A percentile compares a stretch with the other conserved stretches of the same genome.
These are phyloP conservation scores for Citropsis articulata DNA, from an alignment of 345 rosid species.

Conservation along the genomic window DNA sequence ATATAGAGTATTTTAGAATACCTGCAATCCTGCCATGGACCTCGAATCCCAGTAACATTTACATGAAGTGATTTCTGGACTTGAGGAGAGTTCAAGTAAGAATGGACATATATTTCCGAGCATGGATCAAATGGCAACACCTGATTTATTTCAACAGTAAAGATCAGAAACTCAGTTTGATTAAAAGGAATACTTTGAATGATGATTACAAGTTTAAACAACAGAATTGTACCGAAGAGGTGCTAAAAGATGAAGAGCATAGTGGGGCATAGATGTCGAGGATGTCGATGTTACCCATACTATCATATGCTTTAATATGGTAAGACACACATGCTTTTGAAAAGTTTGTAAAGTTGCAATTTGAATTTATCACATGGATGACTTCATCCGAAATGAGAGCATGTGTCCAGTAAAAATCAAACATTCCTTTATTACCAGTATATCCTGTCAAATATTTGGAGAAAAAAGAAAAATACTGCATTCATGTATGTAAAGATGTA, in stretches of 20 bases:
- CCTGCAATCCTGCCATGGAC: conserved; percentile 21
- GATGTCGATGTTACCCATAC: neutral
- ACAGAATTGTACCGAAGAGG: too few relatives aligned
- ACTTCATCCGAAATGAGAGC: conserved; percentile 5
- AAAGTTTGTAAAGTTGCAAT: neutral
- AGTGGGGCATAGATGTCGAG: neutral
- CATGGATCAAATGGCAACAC: neutral
- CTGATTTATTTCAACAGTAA: neutral
- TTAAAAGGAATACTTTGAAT: neutral
- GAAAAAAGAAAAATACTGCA: neutral
- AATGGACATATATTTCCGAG: neutral
- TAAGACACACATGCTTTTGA: neutral
- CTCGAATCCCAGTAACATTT: conserved; percentile 15
- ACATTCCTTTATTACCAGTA: neutral
- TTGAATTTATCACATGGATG: neutral
- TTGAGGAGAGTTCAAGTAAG: conserved; percentile 8
- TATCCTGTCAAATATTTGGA: neutral
- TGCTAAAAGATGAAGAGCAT: too few relatives aligned
- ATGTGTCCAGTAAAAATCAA: conserved; percentile 3
- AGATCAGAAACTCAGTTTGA: neutral
- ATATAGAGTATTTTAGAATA: neutral
- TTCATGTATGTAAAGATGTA: neutral
- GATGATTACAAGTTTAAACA: neutral
- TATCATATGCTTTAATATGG: neutral
- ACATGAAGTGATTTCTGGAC: conserved; percentile 17